Conservation (phyloP, 108 stramenopile species). For the Hondaea fermentalgiana region DNA sequence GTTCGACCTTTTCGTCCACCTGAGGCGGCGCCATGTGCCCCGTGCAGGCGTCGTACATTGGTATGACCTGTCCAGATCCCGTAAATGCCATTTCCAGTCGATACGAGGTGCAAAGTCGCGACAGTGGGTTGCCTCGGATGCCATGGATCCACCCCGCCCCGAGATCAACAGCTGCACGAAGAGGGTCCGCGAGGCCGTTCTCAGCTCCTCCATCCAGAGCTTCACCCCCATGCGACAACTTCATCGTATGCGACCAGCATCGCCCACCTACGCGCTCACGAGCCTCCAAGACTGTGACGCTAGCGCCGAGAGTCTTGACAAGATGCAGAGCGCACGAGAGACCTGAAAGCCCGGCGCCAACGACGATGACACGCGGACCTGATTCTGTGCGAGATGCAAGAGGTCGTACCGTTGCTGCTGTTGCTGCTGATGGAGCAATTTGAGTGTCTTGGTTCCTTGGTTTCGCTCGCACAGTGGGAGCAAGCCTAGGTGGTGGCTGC, state of each 20-base stretch:
- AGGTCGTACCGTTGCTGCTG: not conserved
- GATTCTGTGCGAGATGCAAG: not conserved
- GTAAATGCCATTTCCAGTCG: not conserved
- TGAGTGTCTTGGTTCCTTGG: too few relatives aligned
- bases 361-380: not conserved
- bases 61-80: not conserved
- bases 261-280: not conserved
- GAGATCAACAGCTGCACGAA: not conserved
- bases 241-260: not conserved
- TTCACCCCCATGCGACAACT: too few relatives aligned
- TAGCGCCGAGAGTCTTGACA: not conserved
- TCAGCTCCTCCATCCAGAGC: too few relatives aligned
- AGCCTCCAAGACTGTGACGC: not conserved
- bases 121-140: not conserved
- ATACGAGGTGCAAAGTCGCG: not conserved
- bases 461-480: too few relatives aligned
- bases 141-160: slow-evolving; percentile 14
- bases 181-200: not conserved
- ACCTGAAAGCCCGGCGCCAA: not conserved
- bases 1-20: not conserved
- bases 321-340: not conserved
- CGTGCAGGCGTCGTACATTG: not conserved
- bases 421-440: not conserved
- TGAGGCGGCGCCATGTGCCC: not conserved
- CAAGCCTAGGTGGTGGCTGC: too few relatives aligned